Evolutionary conservation across 148 eudicot genomes (phyloP), one percentile per base, ranked within the genome.

Genomic region (Fagopyrum tataricum): DNA sequence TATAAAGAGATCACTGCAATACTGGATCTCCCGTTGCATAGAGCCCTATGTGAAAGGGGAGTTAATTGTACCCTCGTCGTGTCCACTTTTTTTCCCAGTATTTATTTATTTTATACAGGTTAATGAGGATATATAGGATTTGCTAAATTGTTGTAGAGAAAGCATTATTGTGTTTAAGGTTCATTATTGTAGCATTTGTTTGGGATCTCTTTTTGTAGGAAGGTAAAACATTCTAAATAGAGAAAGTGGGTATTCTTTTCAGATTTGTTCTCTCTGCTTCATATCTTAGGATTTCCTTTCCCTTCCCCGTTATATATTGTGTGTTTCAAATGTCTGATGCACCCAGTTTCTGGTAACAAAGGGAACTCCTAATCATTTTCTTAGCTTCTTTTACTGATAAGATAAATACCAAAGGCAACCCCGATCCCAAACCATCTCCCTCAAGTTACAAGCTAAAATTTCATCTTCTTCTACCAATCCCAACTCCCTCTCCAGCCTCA

Each of bases 161-260:
- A 37, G 69, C 69, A 14, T 64, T 43, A 39, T 64, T 37, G 69
- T 64, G 37, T 31, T 39, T 37, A 37, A 13, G 69, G 66, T 76
- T 43, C 59, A 74, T 83, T 52, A 79, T 84, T 79, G 78, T 72
- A 79, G 69, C 31, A 37, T 79, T 78, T 75, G 64, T 81, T 71
- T 74, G 69, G 72, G 76, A 79, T 71, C 75, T 76, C 74, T 73
- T 49, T 21, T 70, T 37, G n/a, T 70, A 79, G 78, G 73, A 82
- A 74, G 73, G 55, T 70, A 66, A 31, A 26, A 75, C 37, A 31
- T 77, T 67, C 43, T 74, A 59, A 49, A 72, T 64, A 72, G 73
- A 66, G 72, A 75, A 68, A 59, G 20, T 13, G 69, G 49, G 2
- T 18, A 42, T 71, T 48, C 43, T 62, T 64, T 64, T 64, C 69